Evolutionary conservation across 73 alveolate species (phyloP), one percentile per base, ranked within the genome.

Genomic region (Paraurostyla sp.): DNA sequence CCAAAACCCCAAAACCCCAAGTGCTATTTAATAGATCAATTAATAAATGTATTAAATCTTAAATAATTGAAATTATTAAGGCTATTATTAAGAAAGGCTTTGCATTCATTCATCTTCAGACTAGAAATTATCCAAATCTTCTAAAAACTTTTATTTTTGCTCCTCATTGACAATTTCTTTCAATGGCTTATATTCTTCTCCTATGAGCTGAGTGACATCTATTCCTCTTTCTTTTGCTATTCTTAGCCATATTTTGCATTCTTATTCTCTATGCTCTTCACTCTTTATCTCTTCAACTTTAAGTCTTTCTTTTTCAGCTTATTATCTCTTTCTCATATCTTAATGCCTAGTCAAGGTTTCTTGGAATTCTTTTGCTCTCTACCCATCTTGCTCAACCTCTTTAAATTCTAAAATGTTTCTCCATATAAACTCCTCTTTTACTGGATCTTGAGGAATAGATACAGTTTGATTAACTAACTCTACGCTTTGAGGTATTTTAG

Each of bases 401-500:
- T 75, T 75, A 29, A 36, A 78, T 43, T 78, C 89, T 15, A 51
- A 15, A 22, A 78, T 40, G 35, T 52, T 51, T 56, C 78, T 78
- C 80, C 54, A 52, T 20, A 0, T 38, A 40, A 6, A 78, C 48
- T 78, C 65, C 60, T 78, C 76, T 59, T 50, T 78, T 23, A 29
- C 35, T 27, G 89, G 89, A 16, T 52, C 59, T 16, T 4, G 11
- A 22, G 89, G 89, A n/a, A 78, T 52, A 3, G 91, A 60, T 11
- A 91, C 91, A 2, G 98, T 94, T 83, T 94, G 86, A 45, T 92
- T 85, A 27, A 88, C 87, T 30, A 90, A 78, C 33, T 90, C 96
- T 6, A 94, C 88, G 32, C 89, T 83, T 58, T 78, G 35, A 30
- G 98, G 98, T 6, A 94, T 85, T 20, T 76, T 57, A 30, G 87